These are phyloP conservation scores for Rasamsonia emersonii DNA, from an alignment of 2,329 filamentous ascomycete genomes.

Conservation along the genomic window DNA sequence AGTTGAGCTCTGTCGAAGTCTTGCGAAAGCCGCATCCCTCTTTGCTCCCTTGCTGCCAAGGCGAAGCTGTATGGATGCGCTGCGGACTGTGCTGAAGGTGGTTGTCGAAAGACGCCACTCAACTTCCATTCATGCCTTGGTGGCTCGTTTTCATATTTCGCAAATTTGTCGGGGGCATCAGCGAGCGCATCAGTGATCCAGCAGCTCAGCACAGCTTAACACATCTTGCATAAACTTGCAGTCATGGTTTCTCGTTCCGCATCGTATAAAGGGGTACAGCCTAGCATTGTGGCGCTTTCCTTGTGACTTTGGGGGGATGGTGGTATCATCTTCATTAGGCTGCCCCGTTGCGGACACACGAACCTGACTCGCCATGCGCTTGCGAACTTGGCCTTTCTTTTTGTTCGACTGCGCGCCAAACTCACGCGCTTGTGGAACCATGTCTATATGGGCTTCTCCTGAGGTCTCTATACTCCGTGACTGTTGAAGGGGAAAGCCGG, in stretches of 20 bases:
- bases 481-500: too few species aligned
- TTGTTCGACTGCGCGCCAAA: too few species aligned
- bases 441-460: too few species aligned
- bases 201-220: conserved; percentile 33
- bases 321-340: too few species aligned
- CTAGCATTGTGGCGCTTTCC: too few species aligned
- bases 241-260: neutral
- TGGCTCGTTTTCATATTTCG: conserved; percentile 18
- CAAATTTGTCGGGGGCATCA: conserved; percentile 31
- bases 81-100: conserved; percentile 25
- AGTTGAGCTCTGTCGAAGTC: conserved; percentile 54
- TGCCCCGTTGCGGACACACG: too few species aligned
- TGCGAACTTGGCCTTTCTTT: too few species aligned
- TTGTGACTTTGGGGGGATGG: too few species aligned
- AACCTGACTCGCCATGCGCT: too few species aligned
- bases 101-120: conserved; percentile 17
- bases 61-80: conserved; percentile 25
- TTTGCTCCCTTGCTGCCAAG: conserved; percentile 46
- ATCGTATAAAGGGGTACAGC: neutral
- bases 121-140: conserved; percentile 15
- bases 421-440: too few species aligned
- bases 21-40: conserved; percentile 32
- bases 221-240: conserved; percentile 1
- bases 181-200: conserved; percentile 47
- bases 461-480: too few species aligned